phyloP scores from a whole-genome alignment of 768 basidiomycete species.

The Lactifluus pinguis region DNA sequence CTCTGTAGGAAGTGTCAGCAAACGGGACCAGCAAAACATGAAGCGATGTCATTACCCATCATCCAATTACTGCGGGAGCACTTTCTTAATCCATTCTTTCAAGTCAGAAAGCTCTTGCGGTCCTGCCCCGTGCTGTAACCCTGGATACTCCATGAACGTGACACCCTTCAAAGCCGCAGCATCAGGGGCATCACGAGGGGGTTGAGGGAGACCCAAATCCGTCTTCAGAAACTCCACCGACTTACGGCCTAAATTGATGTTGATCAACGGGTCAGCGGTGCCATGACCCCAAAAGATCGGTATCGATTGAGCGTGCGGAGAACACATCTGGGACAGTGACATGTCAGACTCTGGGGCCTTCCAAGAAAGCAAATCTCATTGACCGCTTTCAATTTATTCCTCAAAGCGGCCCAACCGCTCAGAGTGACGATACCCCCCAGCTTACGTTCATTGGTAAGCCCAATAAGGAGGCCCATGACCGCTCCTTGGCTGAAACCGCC shows the following conservation, averaged over 20 bases:
- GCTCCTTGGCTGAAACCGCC: constrained; percentile 89
- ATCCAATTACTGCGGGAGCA: constrained; percentile 30
- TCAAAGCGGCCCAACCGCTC: constrained; percentile 74
- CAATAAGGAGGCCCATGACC: constrained; percentile 69
- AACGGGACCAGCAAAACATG: not conserved
- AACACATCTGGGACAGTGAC: constrained; percentile 42
- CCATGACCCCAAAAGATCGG: constrained; percentile 90
- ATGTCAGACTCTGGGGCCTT: not conserved
- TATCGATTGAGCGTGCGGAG: constrained; percentile 46
- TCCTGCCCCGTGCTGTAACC: constrained; percentile 57
- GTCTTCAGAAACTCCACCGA: constrained; percentile 51
- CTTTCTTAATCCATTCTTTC: constrained; percentile 57
- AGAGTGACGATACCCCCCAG: constrained; percentile 65
- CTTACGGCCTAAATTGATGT: constrained; percentile 39
- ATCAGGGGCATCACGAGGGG: constrained; percentile 29
- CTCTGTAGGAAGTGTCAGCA: not conserved
- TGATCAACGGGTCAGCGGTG: constrained; percentile 63
- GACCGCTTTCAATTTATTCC: constrained; percentile 56
- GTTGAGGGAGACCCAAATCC: constrained; percentile 36
- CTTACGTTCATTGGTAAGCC: constrained; percentile 54
- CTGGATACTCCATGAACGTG: constrained; percentile 57
- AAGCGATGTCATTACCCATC: not conserved
- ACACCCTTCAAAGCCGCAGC: constrained; percentile 43
- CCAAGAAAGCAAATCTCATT: constrained; percentile 20
- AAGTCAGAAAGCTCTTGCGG: constrained; percentile 62